Evolutionary conservation across 352 stramenopile genomes (phyloP).

Genomic region (Phytophthora hibernalis): DNA sequence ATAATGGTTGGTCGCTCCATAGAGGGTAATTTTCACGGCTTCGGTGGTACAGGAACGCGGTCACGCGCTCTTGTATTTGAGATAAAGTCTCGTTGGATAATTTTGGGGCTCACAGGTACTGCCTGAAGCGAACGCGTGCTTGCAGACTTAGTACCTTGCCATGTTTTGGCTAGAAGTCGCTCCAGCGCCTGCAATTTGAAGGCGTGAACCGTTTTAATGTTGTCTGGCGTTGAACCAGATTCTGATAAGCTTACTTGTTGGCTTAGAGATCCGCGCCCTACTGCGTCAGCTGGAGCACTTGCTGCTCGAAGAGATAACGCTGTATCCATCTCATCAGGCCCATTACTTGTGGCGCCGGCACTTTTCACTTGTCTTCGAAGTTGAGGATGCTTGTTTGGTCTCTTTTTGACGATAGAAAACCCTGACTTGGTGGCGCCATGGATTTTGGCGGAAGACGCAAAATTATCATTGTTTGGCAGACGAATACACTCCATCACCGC

Average conservation of each 20-base stretch:
- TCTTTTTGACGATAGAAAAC: slow-evolving; percentile 12
- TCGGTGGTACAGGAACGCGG: slow-evolving; percentile 58
- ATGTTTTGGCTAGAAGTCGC: slow-evolving; percentile 41
- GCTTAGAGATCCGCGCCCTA: slow-evolving; percentile 7
- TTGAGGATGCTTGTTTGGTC: background rate
- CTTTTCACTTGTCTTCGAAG: slow-evolving; percentile 21
- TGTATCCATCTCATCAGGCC: background rate
- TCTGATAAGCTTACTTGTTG: slow-evolving; percentile 27
- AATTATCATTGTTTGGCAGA: slow-evolving; percentile 1
- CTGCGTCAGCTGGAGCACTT: slow-evolving; percentile 16
- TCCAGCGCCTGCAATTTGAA: slow-evolving; percentile 75
- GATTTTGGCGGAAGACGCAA: background rate
- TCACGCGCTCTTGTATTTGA: slow-evolving; percentile 65
- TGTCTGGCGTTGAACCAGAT: slow-evolving; percentile 14
- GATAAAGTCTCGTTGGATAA: slow-evolving; percentile 42
- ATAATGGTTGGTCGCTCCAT: slow-evolving; percentile 58
- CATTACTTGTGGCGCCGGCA: slow-evolving; percentile 12
- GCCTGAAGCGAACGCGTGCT: slow-evolving; percentile 22
- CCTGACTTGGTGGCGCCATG: background rate
- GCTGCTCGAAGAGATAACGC: slow-evolving; percentile 11
- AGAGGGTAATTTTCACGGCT: slow-evolving; percentile 67
- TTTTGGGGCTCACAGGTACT: slow-evolving; percentile 1
- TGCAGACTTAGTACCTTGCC: slow-evolving; percentile 21
- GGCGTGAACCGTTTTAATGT: slow-evolving; percentile 48
- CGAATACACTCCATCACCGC: slow-evolving; percentile 48